phyloP scores from a whole-genome alignment of 805 yeast genomes.

The Saturnispora kantuleensis region DNA sequence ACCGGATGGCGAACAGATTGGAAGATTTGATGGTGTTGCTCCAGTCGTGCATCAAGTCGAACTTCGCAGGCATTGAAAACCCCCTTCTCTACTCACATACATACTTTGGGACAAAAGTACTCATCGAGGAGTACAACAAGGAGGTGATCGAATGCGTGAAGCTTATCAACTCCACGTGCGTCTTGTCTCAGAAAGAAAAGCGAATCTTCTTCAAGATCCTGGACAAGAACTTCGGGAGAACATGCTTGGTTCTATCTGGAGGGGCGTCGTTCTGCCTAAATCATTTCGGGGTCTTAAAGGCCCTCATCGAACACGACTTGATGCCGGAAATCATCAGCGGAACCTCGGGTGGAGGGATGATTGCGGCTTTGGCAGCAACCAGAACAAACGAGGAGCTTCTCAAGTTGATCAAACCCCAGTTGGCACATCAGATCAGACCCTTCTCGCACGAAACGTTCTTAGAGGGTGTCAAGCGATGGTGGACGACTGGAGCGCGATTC shows the following conservation, averaged over 20 bases:
- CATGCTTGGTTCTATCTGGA: conserved; percentile 66
- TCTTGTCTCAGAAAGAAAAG: conserved; percentile 33
- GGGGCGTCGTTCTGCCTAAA: conserved; percentile 74
- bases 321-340: conserved; percentile 66
- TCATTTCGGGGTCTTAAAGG: conserved; percentile 69
- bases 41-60: conserved; percentile 59
- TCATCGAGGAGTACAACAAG: conserved; percentile 44
- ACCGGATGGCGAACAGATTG: conserved; percentile 25
- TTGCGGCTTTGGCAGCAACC: conserved; percentile 64
- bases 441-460: conserved; percentile 51
- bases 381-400: conserved; percentile 58
- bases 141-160: conserved; percentile 43
- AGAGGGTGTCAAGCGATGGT: conserved; percentile 54
- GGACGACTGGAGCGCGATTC: conserved; percentile 70
- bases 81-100: conserved; percentile 62
- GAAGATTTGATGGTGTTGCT: conserved; percentile 45
- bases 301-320: conserved; percentile 54
- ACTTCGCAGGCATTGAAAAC: conserved; percentile 74
- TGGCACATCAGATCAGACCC: conserved; percentile 57
- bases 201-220: conserved; percentile 45
- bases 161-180: conserved; percentile 30
- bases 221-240: conserved; percentile 56
- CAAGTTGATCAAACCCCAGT: conserved; percentile 45
- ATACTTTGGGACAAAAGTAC: conserved; percentile 61
- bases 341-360: conserved; percentile 73